Percentiles rank a stretch among this genome's conserved stretches.
Conservation (phyloP, 768 basidiomycete genomes). For the Boletus subparvulus region DNA sequence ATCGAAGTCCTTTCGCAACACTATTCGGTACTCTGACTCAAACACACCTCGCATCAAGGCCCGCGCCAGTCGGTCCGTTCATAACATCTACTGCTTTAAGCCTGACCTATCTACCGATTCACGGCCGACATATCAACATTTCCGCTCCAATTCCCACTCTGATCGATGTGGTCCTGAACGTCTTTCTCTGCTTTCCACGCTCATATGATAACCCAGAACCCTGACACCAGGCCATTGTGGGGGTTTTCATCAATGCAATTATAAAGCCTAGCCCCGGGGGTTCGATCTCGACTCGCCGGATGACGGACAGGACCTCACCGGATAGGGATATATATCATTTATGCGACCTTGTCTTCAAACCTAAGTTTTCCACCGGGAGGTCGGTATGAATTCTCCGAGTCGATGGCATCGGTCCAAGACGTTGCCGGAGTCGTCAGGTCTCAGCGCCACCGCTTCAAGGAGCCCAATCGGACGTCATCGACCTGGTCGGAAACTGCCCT, state of each 20-base stretch:
- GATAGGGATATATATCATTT: background rate
- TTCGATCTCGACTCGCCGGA: background rate
- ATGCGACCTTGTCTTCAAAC: slow-evolving; percentile 7
- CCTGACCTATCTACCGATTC: background rate
- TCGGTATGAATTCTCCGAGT: slow-evolving; percentile 1
- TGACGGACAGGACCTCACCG: background rate
- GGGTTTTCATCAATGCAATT: slow-evolving; percentile 7
- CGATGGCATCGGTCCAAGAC: background rate
- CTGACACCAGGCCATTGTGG: slow-evolving; percentile 5
- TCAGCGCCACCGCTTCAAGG: background rate
- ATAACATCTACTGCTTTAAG: background rate
- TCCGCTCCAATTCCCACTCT: background rate
- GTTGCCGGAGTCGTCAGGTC: background rate
- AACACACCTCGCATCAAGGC: background rate
- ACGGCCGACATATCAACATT: background rate
- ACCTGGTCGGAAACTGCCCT: slow-evolving; percentile 1
- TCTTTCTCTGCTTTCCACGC: slow-evolving; percentile 5
- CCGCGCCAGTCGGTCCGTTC: background rate
- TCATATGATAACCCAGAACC: slow-evolving; percentile 9
- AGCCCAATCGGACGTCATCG: background rate
- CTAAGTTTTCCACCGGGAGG: slow-evolving; percentile 4
- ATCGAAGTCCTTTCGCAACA: background rate
- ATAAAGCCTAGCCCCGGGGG: slow-evolving; percentile 1
- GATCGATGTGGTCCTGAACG: background rate
- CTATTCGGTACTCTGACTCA: background rate